A percentile compares a stretch with the other conserved stretches of the same genome.
Evolutionary conservation across 2,329 filamentous ascomycete genomes (phyloP).

Genomic region (Neofusicoccum cordaticola): DNA sequence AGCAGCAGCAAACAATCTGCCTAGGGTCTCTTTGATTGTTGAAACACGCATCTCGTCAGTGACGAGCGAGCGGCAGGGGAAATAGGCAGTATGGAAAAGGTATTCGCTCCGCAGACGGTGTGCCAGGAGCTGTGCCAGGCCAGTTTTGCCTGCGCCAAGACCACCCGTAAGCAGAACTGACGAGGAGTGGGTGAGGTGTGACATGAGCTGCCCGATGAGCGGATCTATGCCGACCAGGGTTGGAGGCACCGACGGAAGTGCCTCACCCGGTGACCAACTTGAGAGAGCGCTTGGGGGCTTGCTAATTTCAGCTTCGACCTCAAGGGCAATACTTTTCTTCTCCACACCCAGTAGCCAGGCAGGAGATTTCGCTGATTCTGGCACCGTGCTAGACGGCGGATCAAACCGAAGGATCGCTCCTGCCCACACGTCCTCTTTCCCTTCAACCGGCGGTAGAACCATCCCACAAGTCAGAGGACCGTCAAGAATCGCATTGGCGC

Average conservation of each 20-base stretch:
- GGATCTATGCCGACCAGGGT: slow-evolving; percentile 80
- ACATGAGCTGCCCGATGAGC: slow-evolving; percentile 68
- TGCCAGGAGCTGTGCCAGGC: slow-evolving; percentile 72
- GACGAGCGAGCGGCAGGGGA: slow-evolving; percentile 80
- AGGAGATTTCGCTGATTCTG: slow-evolving; percentile 48
- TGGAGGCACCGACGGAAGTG: slow-evolving; percentile 54
- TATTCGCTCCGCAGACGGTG: slow-evolving; percentile 68
- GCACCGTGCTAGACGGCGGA: slow-evolving; percentile 44
- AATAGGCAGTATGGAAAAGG: slow-evolving; percentile 80
- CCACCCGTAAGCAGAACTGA: slow-evolving; percentile 88
- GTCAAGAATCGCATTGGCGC: slow-evolving; percentile 61
- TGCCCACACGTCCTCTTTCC: slow-evolving; percentile 64
- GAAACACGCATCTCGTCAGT: slow-evolving; percentile 88
- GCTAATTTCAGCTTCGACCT: slow-evolving; percentile 72
- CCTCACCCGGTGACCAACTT: slow-evolving; percentile 53
- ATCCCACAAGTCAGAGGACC: slow-evolving; percentile 90
- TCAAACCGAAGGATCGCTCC: slow-evolving; percentile 83
- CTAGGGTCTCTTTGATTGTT: slow-evolving; percentile 85
- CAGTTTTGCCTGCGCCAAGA: slow-evolving; percentile 86
- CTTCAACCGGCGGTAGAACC: slow-evolving; percentile 62
- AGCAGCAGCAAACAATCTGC: slow-evolving; percentile 79
- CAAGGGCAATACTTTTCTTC: slow-evolving; percentile 62
- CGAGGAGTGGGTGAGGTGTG: slow-evolving; percentile 77
- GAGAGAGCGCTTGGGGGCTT: slow-evolving; percentile 28
- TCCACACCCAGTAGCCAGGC: slow-evolving; percentile 79